These are phyloP conservation scores for Candida quercuum DNA, from an alignment of 805 yeast genomes.

Conservation along the genomic window DNA sequence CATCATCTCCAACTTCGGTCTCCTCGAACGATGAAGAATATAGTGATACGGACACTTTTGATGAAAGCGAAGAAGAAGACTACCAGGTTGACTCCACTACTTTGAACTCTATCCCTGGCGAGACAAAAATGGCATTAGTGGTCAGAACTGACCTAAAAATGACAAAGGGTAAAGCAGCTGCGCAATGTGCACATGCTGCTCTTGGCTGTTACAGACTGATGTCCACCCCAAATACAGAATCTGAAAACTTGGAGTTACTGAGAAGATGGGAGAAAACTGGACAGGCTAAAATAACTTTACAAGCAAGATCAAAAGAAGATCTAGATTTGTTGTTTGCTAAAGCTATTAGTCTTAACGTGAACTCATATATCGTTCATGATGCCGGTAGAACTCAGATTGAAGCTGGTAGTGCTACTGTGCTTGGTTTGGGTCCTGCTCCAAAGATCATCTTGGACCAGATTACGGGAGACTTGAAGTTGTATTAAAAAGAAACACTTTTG, in stretches of 20 bases:
- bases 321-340: conserved; percentile 74
- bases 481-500: conserved; percentile 29
- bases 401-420: conserved; percentile 93
- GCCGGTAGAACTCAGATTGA: conserved; percentile 97
- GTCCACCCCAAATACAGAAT: conserved; percentile 42
- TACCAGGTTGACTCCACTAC: conserved; percentile 54
- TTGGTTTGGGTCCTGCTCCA: conserved; percentile 98
- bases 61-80: conserved; percentile 46
- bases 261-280: conserved; percentile 78
- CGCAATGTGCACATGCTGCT: conserved; percentile 98
- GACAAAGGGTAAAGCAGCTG: conserved; percentile 95
- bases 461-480: conserved; percentile 73
- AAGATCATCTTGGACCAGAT: conserved; percentile 71
- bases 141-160: conserved; percentile 86
- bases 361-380: conserved; percentile 80
- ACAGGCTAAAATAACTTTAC: conserved; percentile 89
- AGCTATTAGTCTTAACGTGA: conserved; percentile 75
- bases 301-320: conserved; percentile 59
- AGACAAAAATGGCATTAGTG: conserved; percentile 79
- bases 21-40: conserved; percentile 31
- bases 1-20: conserved; percentile 8
- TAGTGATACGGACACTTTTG: background rate
- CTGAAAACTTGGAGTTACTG: conserved; percentile 58
- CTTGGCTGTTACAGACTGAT: conserved; percentile 77
- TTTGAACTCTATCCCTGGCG: conserved; percentile 68